These are phyloP conservation scores for Arachis hypogaea DNA, from an alignment of 306 rosid genomes.

Conservation along the genomic window DNA sequence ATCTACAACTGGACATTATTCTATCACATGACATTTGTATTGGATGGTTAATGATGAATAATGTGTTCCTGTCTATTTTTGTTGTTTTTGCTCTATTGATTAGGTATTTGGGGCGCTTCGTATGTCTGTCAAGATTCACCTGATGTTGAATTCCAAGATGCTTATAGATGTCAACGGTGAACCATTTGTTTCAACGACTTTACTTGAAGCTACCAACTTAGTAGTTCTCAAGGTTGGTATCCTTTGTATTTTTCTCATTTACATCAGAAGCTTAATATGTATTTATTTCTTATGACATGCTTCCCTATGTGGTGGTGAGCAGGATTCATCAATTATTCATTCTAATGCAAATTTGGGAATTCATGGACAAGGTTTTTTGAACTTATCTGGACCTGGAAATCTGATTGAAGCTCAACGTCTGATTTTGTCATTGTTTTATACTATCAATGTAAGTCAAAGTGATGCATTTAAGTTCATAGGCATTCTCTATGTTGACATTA, in stretches of 20 bases:
- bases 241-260: conserved; percentile 33
- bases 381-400: conserved; percentile 94
- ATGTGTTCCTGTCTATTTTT: conserved; percentile 19
- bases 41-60: conserved; percentile 4
- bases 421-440: conserved; percentile 77
- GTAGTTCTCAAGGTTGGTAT: conserved; percentile 85
- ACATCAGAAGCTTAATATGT: conserved; percentile 29
- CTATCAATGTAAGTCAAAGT: conserved; percentile 66
- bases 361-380: conserved; percentile 94
- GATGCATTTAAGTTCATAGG: conserved; percentile 18
- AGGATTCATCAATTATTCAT: conserved; percentile 91
- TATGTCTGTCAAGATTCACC: conserved; percentile 90
- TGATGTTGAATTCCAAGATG: conserved; percentile 91
- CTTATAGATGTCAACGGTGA: conserved; percentile 76
- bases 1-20: neutral
- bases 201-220: conserved; percentile 94
- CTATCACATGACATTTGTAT: conserved; percentile 1
- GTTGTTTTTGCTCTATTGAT: conserved; percentile 15
- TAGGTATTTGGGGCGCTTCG: conserved; percentile 98
- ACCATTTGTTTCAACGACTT: conserved; percentile 76
- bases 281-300: conserved; percentile 39
- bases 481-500: conserved; percentile 28
- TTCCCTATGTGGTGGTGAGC: conserved; percentile 42
- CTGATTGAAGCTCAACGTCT: conserved; percentile 89
- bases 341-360: conserved; percentile 95